Conservation (phyloP, 2,329 filamentous ascomycete genomes). For the Sporothrix luriei region DNA sequence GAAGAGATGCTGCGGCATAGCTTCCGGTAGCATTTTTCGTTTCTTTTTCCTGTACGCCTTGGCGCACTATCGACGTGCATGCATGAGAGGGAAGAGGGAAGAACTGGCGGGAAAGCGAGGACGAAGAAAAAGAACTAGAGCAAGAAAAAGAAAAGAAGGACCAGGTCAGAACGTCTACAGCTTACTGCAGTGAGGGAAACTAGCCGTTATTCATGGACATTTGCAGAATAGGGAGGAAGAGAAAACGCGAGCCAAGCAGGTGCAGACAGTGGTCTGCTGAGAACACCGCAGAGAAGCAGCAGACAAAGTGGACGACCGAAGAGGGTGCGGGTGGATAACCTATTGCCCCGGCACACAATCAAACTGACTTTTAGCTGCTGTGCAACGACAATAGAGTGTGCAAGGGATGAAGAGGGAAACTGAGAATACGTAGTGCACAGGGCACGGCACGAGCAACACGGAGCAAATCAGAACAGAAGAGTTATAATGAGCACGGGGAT, state of each 20-base stretch:
- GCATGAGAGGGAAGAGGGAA: conserved; percentile 7
- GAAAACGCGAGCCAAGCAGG: not conserved
- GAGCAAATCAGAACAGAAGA: not conserved
- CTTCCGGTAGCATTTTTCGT: conserved; percentile 4
- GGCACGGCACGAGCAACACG: not conserved
- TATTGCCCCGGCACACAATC: not conserved
- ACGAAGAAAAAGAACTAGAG: not conserved
- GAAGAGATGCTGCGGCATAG: not conserved
- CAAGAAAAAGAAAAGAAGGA: conserved; percentile 10
- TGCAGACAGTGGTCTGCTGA: not conserved
- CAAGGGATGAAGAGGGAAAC: not conserved
- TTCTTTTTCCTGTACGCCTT: not conserved
- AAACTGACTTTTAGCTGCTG: not conserved
- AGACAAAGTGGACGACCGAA: too few relatives aligned
- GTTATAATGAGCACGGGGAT: not conserved
- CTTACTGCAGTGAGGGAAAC: not conserved
- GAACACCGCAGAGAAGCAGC: too few relatives aligned
- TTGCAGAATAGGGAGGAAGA: not conserved
- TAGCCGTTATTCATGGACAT: not conserved
- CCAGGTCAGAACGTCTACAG: too few relatives aligned
- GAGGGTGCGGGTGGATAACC: not conserved
- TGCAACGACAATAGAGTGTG: conserved; percentile 1
- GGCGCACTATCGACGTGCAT: conserved; percentile 11
- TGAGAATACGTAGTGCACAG: not conserved
- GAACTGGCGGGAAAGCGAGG: not conserved